Evolutionary conservation across 208 protist species (phyloP).

Genomic region (Leishmania martiniquensis): DNA sequence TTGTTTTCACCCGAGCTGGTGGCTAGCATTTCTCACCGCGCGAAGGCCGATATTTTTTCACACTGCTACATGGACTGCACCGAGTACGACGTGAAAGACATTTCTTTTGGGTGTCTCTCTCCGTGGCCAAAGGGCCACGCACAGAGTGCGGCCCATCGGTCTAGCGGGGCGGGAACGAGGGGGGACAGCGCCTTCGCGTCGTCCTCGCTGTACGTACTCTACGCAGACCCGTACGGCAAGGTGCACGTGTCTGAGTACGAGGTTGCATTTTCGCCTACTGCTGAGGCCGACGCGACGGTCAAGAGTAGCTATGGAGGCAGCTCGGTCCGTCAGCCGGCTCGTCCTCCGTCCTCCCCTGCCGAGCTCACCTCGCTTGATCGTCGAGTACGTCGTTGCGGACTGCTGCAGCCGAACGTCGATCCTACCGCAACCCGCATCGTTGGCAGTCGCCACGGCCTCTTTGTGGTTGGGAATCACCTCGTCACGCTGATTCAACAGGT

Average conservation of each 20-base stretch:
- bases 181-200: constrained; percentile 3
- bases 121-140: not conserved
- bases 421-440: constrained; percentile 53
- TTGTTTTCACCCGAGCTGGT: constrained; percentile 35
- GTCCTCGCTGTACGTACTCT: constrained; percentile 59
- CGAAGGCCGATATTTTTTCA: constrained; percentile 21
- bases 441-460: constrained; percentile 48
- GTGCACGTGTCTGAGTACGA: constrained; percentile 75
- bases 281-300: not conserved
- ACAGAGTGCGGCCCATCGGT: not conserved
- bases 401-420: constrained; percentile 65
- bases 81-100: constrained; percentile 75
- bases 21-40: not conserved
- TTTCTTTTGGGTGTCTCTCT: constrained; percentile 40
- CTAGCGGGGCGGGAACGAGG: not conserved
- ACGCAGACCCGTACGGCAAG: constrained; percentile 58
- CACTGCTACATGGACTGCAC: constrained; percentile 56
- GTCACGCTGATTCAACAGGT: constrained; percentile 44
- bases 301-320: not conserved
- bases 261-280: not conserved
- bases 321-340: not conserved
- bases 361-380: not conserved
- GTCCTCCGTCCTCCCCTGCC: not conserved
- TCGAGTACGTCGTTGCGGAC: constrained; percentile 25
- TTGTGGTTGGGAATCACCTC: constrained; percentile 70